Percentiles rank a stretch among this genome's conserved stretches.
These are phyloP conservation scores for Digitaria exilis DNA, from an alignment of 202 grass and related monocot genomes.

Conservation along the genomic window DNA sequence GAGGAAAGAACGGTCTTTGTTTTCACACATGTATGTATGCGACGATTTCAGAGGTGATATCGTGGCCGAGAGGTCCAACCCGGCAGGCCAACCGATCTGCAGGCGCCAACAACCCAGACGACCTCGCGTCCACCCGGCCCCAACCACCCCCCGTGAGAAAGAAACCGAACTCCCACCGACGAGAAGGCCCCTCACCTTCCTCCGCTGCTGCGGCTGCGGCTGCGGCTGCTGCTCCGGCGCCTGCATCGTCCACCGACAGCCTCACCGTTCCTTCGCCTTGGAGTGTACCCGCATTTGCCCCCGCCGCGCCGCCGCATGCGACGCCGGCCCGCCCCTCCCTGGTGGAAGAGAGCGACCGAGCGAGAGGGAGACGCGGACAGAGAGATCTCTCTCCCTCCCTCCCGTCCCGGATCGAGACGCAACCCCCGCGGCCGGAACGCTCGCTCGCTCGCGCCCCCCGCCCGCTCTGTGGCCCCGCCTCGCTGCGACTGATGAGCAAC, in stretches of 20 bases:
- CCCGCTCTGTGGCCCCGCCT: constrained; percentile 31
- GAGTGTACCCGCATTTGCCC: constrained; percentile 59
- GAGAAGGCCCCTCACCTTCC: constrained; percentile 43
- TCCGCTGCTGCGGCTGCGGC: constrained; percentile 48
- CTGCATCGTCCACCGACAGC: constrained; percentile 37
- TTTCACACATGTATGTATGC: neutral
- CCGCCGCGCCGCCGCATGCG: constrained; percentile 33
- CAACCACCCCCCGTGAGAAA: constrained; percentile 42
- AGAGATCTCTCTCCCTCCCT: neutral
- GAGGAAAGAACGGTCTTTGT: neutral
- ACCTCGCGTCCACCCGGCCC: constrained; percentile 6
- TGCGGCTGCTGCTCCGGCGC: constrained; percentile 42
- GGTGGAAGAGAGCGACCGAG: neutral
- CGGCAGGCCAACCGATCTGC: constrained; percentile 45
- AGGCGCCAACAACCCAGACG: constrained; percentile 40
- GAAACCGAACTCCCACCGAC: constrained; percentile 2
- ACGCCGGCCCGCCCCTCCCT: constrained; percentile 12
- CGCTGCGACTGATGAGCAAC: constrained; percentile 53
- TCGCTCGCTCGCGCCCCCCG: neutral
- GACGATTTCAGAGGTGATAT: neutral
- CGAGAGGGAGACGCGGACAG: neutral
- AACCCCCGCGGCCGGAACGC: constrained; percentile 21
- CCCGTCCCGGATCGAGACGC: constrained; percentile 2
- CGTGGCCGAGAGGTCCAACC: neutral
- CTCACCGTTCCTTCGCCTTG: constrained; percentile 25